Evolutionary conservation across 2,329 filamentous ascomycete genomes (phyloP), one percentile per base, ranked within the genome.

Genomic region (Chaetomium olivaceum): DNA sequence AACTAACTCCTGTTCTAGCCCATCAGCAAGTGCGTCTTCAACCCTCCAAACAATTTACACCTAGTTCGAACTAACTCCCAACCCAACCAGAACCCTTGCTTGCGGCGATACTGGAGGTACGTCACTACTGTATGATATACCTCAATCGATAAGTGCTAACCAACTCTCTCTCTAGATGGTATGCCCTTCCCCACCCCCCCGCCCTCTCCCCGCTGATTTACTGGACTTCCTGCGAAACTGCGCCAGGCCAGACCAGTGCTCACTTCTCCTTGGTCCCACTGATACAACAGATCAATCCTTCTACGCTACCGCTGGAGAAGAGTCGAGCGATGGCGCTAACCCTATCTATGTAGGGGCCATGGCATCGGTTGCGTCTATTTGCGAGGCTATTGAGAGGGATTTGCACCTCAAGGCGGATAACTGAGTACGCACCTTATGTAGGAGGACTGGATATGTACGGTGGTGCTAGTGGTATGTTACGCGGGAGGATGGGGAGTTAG

Each of bases 31-130:
- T 71, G 67, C 8, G 70, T 68, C 31, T 33, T 1, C 23, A 8
- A 25, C 12, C 16, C 12, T 23, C 11, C 6, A 11, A 14, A 43
- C 9, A 3, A 19, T 4, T 14, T 6, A 4, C 29, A 57, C 5
- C 11, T 19, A 57, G 2, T 14, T 6, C 48, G 27, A 6, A 58
- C 23, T 59, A 23, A 31, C 31, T 43, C 7, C 8, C 7, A 8
- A 19, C 31, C 50, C 65, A 67, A 21, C 65, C 65, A 97, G 96
- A 80, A 81, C 82, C 14, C 79, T 97, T 63, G 93, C 93, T 0
- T 97, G 93, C 77, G 92, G 92, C 16, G 93, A 97, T 39, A 71
- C 69, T 9, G 71, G 71, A 66, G 71, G 69, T 71, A 67, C 25
- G 65, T 55, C 19, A 19, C 23, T 12, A 9, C 33, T 12, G 9